These are phyloP conservation scores for Corymbia calophylla DNA, from an alignment of 441 rosid species.

Conservation along the genomic window DNA sequence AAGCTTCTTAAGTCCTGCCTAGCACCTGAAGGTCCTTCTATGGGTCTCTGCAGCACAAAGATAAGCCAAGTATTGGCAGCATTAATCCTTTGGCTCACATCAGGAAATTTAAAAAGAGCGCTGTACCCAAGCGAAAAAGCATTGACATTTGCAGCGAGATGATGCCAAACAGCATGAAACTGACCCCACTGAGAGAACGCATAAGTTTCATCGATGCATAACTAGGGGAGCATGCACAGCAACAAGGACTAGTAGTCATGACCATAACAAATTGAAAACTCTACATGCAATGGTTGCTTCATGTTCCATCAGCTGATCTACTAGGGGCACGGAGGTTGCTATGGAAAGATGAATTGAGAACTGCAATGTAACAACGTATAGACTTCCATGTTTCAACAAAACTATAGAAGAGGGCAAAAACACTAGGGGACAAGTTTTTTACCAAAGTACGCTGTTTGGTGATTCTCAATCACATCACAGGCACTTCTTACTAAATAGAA, in stretches of 20 bases:
- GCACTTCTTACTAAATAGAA: not conserved
- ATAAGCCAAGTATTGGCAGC: not conserved
- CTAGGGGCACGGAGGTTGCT: not conserved
- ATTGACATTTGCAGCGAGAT: not conserved
- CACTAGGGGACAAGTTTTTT: not conserved
- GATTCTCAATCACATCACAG: not conserved
- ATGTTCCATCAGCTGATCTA: not conserved
- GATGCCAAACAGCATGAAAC: not conserved
- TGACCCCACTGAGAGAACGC: not conserved
- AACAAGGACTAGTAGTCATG: not conserved
- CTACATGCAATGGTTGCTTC: not conserved
- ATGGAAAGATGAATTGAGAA: not conserved
- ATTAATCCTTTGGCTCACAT: not conserved
- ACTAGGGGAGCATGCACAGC: not conserved
- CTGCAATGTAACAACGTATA: not conserved
- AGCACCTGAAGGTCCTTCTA: slow-evolving; percentile 52
- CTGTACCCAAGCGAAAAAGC: not conserved
- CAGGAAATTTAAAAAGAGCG: not conserved
- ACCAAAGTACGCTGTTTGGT: not conserved
- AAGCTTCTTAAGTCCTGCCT: slow-evolving; percentile 86
- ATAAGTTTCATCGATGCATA: not conserved
- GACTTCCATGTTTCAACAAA: not conserved
- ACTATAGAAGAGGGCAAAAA: not conserved
- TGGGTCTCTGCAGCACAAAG: slow-evolving; percentile 50
- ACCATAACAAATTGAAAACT: not conserved